Evolutionary conservation across 805 yeast species (phyloP), one percentile per base, ranked within the genome.

Genomic region (Saturnispora mendoncae): DNA sequence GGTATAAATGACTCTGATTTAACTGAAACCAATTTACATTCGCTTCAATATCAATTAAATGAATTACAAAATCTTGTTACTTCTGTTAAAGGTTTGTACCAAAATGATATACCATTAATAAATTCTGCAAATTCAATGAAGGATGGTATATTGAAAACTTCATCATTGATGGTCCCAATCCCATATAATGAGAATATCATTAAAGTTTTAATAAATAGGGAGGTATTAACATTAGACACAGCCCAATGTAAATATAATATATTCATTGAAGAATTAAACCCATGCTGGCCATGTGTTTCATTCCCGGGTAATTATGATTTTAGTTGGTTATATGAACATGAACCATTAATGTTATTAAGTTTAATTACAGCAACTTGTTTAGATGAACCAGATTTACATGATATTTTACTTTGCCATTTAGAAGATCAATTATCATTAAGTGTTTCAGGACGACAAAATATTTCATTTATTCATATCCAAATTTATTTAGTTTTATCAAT

Each of bases 231-330:
- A 4, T 48, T 55, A 9, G 58, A 58, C 4, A 69, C 66, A 26
- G 62, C 70, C 2, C 52, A 53, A 21, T 41, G 46, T 12, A 58
- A 72, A 46, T 65, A 53, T 41, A 46, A 52, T 6, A 56, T 48
- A 38, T 74, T 72, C 46, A 49, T 61, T 12, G 36, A 56, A 6
- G 61, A 66, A 10, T 59, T 72, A 56, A 50, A 69, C 13, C 59
- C 66, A 10, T 71, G 58, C 51, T 74, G 72, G 66, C 80, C 79
- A 7, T 61, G 70, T 32, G 58, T 71, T 3, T 61, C 72, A 13
- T 53, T 73, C 24, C 68, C 77, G 0, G 25, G 40, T 0, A 44
- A 51, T 30, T 60, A 60, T 24, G 56, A 64, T 13, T 72, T 65
- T 46, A 67, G 70, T 14, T 61, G 60, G 52, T 46, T 72, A 15